phyloP scores from a whole-genome alignment of 495 filamentous ascomycete genomes.

The Podospora fimiseda region DNA sequence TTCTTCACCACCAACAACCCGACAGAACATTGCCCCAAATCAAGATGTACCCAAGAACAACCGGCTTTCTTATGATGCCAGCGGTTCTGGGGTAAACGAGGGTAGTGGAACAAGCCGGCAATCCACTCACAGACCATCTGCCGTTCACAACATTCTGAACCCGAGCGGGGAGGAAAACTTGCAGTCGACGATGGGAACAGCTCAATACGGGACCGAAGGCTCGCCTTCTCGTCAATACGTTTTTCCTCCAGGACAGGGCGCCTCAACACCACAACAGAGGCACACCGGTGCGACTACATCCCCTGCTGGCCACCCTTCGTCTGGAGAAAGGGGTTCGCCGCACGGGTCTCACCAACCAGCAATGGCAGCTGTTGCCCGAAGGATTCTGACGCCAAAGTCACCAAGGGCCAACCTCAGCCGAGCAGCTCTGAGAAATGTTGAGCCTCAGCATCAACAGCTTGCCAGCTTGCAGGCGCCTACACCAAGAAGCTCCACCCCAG shows the following conservation, averaged over 20 bases:
- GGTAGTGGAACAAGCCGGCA: slow-evolving; percentile 31
- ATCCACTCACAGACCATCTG: slow-evolving; percentile 36
- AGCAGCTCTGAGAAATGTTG: slow-evolving; percentile 39
- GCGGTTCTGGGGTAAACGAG: slow-evolving; percentile 19
- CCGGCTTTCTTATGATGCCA: slow-evolving; percentile 27
- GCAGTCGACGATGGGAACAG: slow-evolving; percentile 20
- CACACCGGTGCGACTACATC: slow-evolving; percentile 20
- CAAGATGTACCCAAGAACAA: slow-evolving; percentile 22
- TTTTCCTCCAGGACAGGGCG: slow-evolving; percentile 24
- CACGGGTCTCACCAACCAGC: slow-evolving; percentile 34
- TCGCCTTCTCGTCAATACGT: slow-evolving; percentile 28
- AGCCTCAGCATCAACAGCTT: slow-evolving; percentile 41
- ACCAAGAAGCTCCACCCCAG: slow-evolving; percentile 16
- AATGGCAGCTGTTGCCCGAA: slow-evolving; percentile 32
- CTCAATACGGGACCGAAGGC: slow-evolving; percentile 23
- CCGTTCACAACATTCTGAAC: slow-evolving; percentile 48
- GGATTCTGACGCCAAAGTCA: slow-evolving; percentile 60
- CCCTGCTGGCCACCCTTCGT: slow-evolving; percentile 24
- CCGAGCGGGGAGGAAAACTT: slow-evolving; percentile 22
- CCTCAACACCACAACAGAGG: slow-evolving; percentile 21
- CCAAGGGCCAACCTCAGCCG: slow-evolving; percentile 47
- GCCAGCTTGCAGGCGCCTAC: slow-evolving; percentile 32
- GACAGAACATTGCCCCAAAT: slow-evolving; percentile 11
- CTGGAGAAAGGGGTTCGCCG: slow-evolving; percentile 34
- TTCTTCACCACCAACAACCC: slow-evolving; percentile 25